These are phyloP conservation scores for Zizania palustris DNA, from an alignment of 202 grass and related monocot species.

Conservation along the genomic window DNA sequence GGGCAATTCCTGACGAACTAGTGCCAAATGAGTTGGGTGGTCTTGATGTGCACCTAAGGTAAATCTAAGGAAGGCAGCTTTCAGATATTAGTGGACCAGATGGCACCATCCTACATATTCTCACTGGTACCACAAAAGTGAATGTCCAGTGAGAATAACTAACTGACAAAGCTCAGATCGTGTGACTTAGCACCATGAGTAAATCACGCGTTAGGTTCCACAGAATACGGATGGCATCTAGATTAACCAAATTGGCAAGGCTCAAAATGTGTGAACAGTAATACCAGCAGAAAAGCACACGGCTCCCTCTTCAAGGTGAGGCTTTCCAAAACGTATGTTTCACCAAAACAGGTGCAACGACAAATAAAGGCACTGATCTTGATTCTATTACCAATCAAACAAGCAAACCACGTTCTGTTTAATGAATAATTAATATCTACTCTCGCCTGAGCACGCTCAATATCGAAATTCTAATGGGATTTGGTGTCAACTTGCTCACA, in stretches of 20 bases:
- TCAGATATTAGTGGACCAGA: conserved; percentile 35
- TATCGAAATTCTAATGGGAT: no score
- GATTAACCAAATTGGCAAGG: conserved; percentile 39
- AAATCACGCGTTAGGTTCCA: conserved; percentile 17
- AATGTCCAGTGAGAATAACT: background rate
- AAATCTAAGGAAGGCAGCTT: conserved; percentile 43
- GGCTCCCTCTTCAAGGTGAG: background rate
- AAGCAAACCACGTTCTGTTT: conserved; percentile 23
- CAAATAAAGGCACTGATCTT: conserved; percentile 22
- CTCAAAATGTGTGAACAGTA: conserved; percentile 52
- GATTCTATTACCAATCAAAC: conserved; percentile 28
- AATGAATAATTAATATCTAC: background rate
- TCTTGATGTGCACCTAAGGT: conserved; percentile 13
- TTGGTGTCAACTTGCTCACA: no score
- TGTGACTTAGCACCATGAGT: conserved; percentile 16
- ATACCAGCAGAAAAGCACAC: conserved; percentile 34
- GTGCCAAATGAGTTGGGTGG: conserved; percentile 19
- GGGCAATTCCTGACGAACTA: background rate
- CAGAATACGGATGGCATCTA: background rate
- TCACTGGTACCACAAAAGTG: conserved; percentile 13
- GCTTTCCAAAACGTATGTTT: conserved; percentile 31
- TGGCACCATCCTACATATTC: background rate
- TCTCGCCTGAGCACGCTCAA: no score
- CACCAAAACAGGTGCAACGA: conserved; percentile 8
- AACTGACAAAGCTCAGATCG: conserved; percentile 8